A percentile compares a stretch with the other conserved stretches of the same genome.
Conservation (phyloP, 345 rosid genomes). For the Acer yangbiense region DNA sequence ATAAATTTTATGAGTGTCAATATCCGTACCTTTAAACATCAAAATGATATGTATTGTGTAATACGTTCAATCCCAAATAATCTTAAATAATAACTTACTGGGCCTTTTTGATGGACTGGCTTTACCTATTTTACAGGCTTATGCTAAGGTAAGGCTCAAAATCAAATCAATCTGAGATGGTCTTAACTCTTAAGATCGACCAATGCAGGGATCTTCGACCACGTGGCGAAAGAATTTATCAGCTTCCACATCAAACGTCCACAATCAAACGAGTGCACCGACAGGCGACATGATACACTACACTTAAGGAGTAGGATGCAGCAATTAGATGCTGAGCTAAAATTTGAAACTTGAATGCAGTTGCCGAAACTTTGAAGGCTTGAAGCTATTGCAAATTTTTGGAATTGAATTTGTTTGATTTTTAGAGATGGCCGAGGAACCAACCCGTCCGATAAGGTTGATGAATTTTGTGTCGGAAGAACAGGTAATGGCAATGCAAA, state of each 20-base stretch:
- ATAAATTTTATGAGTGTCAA: no score
- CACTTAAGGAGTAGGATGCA: background rate
- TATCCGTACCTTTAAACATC: no score
- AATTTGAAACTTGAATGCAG: background rate
- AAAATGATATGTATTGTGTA: no score
- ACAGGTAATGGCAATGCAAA: conserved; percentile 46
- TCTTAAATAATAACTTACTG: no score
- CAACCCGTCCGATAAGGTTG: conserved; percentile 59
- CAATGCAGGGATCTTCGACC: background rate
- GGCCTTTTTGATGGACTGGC: no score
- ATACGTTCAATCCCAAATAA: no score
- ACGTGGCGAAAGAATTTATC: background rate
- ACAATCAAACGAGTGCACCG: background rate
- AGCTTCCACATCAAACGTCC: background rate
- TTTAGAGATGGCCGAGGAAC: conserved; percentile 68
- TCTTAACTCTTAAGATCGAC: no score
- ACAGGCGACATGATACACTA: background rate
- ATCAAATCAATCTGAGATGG: no score
- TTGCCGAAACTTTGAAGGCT: background rate
- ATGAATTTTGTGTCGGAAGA: conserved; percentile 89
- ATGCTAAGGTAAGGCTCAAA: no score
- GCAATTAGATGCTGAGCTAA: background rate
- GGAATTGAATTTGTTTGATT: background rate
- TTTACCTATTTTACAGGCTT: no score
- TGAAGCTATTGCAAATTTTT: no score